Evolutionary conservation across 2,329 filamentous ascomycete genomes (phyloP).

Genomic region (Epichloe glyceriae): DNA sequence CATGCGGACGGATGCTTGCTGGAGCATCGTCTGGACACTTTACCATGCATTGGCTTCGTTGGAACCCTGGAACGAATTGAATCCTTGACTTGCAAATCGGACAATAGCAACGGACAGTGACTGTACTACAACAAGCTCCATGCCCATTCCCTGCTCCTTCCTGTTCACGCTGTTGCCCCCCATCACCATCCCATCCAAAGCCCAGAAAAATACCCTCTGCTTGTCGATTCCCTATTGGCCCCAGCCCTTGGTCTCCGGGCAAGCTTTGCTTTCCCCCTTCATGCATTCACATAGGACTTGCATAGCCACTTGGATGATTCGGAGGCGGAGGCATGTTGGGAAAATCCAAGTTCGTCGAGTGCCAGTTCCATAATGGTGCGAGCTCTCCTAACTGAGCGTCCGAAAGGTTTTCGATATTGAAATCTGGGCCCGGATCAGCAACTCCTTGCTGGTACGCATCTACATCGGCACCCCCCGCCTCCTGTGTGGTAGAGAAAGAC

Average conservation of each 20-base stretch:
- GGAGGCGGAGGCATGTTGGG: neutral
- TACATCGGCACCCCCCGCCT: neutral
- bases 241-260: neutral
- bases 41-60: too few relatives aligned
- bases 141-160: too few relatives aligned
- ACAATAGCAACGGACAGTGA: too few relatives aligned
- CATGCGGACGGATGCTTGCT: too few relatives aligned
- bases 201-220: too few relatives aligned
- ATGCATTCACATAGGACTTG: neutral
- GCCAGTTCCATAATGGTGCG: constrained; percentile 13
- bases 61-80: too few relatives aligned
- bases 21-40: too few relatives aligned
- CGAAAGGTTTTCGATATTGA: constrained; percentile 13
- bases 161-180: too few relatives aligned
- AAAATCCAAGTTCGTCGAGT: constrained; percentile 11
- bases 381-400: constrained; percentile 12
- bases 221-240: too few relatives aligned
- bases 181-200: too few relatives aligned
- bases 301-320: neutral
- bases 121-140: too few relatives aligned
- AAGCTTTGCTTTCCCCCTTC: neutral
- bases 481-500: neutral
- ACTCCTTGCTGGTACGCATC: neutral
- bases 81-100: too few relatives aligned
- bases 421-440: constrained; percentile 3